Base-by-base conservation (phyloP, 805 yeast species). In the Cyberlindnera xylosilytica region DNA sequence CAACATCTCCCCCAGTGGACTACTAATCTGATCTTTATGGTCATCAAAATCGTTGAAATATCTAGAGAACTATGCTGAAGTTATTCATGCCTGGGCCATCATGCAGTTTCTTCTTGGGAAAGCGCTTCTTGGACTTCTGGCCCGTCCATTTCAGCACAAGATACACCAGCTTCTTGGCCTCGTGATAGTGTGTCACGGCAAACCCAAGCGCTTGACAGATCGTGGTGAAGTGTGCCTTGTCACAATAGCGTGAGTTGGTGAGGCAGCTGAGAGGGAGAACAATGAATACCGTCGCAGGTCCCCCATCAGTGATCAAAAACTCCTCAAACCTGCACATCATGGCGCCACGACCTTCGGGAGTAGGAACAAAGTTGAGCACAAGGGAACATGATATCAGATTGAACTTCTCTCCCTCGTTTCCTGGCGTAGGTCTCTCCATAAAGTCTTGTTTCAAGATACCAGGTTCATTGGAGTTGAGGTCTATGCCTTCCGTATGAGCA, bases 181-280 rank as follows among this genome's bases (percentile, higher is more conserved):
- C 78, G 49, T 83, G 76, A 44, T 70, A 67, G 36, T 67, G 57
- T 4, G 70, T 38, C 27, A 67, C 46, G 7, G 44, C 47, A 49
- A 79, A 88, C 0, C 97, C 97, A n/a, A 87, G 63, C 7, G 68
- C 52, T 0, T 45, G 26, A 77, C 83, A 73, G 11, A 89, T 72
- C 1, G 62, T 58, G 1, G 60, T 50, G 33, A 77, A 64, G 20
- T 60, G 61, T 0, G 56, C 58, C 30, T 69, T 67, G 47, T 76
- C 74, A 60, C 83, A 78, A 58, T 90, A 91, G 34, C 98, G 70
- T 0, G 97, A 89, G 60, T 91, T 90, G 8, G 67, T 60, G 1
- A 87, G 68, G 58, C 99, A 91, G 0, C 98, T 96, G 27, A 85
- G 68, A 0, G 99, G 99, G 4, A 91, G 65, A 6, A 91, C 98